Percentiles rank a stretch among this genome's conserved stretches.
These are phyloP conservation scores for Rauvolfia tetraphylla DNA, from an alignment of 257 asterid species.

Conservation along the genomic window DNA sequence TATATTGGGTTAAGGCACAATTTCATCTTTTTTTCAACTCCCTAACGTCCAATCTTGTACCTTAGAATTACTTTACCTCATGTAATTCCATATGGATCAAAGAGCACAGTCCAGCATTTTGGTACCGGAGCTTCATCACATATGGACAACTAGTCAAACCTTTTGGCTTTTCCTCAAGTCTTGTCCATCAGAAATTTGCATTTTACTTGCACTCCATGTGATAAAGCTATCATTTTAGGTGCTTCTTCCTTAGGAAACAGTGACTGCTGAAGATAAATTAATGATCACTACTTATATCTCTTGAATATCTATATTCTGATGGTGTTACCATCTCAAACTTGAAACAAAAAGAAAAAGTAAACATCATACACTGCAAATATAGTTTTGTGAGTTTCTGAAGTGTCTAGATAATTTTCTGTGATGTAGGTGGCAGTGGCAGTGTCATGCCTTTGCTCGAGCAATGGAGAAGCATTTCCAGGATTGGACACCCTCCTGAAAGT, in stretches of 20 bases:
- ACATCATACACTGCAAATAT: neutral
- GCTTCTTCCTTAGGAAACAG: neutral
- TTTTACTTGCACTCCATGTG: neutral
- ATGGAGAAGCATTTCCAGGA: conserved; percentile 77
- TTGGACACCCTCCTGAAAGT: conserved; percentile 80
- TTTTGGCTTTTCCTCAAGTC: neutral
- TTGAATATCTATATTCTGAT: neutral
- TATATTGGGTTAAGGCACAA: neutral
- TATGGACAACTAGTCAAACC: neutral
- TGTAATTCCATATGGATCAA: neutral
- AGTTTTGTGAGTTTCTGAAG: neutral
- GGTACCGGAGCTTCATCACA: neutral
- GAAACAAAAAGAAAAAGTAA: neutral
- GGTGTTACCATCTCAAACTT: neutral
- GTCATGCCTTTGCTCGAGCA: conserved; percentile 74
- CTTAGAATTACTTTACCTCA: neutral
- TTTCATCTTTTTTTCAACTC: neutral
- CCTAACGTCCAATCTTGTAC: neutral
- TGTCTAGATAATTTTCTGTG: conserved; percentile 17
- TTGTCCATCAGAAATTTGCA: neutral
- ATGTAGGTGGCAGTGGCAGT: conserved; percentile 69
- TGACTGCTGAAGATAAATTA: neutral
- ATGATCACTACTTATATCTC: neutral
- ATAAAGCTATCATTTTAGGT: neutral
- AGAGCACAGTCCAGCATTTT: neutral